phyloP scores from a whole-genome alignment of 306 rosid genomes.

The Cyclanthera cordifolia region DNA sequence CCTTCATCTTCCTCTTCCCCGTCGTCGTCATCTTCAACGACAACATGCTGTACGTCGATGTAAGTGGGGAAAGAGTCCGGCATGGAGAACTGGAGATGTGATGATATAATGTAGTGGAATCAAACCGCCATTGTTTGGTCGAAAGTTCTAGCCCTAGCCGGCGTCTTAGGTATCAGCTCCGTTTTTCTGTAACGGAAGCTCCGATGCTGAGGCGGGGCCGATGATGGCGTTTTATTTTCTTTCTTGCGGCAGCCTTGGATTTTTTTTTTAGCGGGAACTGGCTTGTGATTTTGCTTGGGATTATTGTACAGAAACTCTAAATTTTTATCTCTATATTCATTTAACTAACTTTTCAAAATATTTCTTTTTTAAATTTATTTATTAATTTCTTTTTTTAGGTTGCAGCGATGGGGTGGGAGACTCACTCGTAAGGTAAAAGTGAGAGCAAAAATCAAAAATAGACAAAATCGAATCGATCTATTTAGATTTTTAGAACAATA shows the following conservation, averaged over 20 bases:
- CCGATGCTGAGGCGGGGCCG: not conserved
- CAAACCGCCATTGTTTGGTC: not conserved
- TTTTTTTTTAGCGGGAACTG: not conserved
- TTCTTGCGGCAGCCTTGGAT: not conserved
- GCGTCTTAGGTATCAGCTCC: not conserved
- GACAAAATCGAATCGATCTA: too few species aligned
- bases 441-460: too few species aligned
- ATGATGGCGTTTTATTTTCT: not conserved
- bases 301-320: too few species aligned
- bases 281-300: not conserved
- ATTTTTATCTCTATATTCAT: too few species aligned
- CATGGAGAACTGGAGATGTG: not conserved
- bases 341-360: too few species aligned
- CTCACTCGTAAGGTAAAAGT: too few species aligned
- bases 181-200: not conserved
- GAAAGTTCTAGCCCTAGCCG: not conserved
- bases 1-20: slow-evolving; percentile 8
- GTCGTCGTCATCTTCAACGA: not conserved
- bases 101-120: not conserved
- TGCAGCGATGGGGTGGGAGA: too few species aligned
- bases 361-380: too few species aligned
- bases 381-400: too few species aligned
- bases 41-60: not conserved
- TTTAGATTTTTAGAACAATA: too few species aligned
- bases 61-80: not conserved